Conservation (phyloP, 768 basidiomycete genomes). For the Fibroporia radiculosa region DNA sequence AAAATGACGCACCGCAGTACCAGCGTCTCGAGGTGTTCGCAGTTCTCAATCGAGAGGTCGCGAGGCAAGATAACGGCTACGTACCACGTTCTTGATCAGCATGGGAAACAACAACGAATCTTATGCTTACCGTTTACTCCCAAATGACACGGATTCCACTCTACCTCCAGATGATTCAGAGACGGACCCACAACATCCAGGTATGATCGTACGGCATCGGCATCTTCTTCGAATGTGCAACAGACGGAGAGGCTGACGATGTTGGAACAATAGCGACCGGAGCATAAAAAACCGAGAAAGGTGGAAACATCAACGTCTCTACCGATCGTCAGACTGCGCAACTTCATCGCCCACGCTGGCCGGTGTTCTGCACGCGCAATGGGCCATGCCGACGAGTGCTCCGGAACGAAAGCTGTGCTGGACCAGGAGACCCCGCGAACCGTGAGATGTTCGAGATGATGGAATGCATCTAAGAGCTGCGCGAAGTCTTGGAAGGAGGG, state of each 20-base stretch:
- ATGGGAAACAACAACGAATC: background rate
- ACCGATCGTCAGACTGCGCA: constrained; percentile 12
- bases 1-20: background rate
- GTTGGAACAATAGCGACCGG: constrained; percentile 9
- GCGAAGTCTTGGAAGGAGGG: constrained; percentile 17
- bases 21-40: constrained; percentile 1
- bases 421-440: constrained; percentile 18
- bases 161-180: constrained; percentile 17
- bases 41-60: constrained; percentile 6
- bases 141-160: constrained; percentile 13
- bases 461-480: constrained; percentile 18
- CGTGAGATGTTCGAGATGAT: constrained; percentile 11
- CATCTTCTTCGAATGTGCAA: constrained; percentile 15
- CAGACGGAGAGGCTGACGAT: constrained; percentile 12
- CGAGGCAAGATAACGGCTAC: constrained; percentile 10
- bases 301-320: constrained; percentile 12
- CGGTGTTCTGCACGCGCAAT: too few relatives aligned
- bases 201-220: constrained; percentile 14
- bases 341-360: constrained; percentile 1
- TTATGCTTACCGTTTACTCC: constrained; percentile 10
- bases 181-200: constrained; percentile 11
- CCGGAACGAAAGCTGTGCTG: background rate
- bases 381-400: too few relatives aligned
- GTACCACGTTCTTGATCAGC: background rate
- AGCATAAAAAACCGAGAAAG: constrained; percentile 17